These are phyloP conservation scores for Tylopilus cervinicoccineus DNA, from an alignment of 768 basidiomycete species.

Conservation along the genomic window DNA sequence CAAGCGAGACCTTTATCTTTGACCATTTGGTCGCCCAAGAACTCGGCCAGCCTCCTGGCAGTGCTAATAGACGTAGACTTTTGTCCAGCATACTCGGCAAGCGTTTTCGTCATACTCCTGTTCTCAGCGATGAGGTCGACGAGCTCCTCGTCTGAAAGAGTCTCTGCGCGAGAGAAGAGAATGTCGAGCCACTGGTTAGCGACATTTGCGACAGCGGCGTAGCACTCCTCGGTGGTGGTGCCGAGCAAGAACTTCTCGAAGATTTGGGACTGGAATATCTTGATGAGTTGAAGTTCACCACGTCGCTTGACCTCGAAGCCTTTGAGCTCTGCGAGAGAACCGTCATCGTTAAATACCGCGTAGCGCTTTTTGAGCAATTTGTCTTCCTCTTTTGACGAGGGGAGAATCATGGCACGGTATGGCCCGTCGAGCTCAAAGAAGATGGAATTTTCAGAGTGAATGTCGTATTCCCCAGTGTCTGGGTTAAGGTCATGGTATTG, in stretches of 20 bases:
- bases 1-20: conserved; percentile 99
- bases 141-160: conserved; percentile 83
- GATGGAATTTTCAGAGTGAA: conserved; percentile 96
- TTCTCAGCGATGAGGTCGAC: conserved; percentile 99
- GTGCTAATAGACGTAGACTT: conserved; percentile 99
- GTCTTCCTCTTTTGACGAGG: conserved; percentile 98
- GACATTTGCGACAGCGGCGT: conserved; percentile 86
- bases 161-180: conserved; percentile 82
- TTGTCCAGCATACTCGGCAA: conserved; percentile 93
- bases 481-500: conserved; percentile 94
- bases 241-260: conserved; percentile 98
- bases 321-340: conserved; percentile 95
- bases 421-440: conserved; percentile 99
- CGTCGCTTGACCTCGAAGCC: conserved; percentile 99
- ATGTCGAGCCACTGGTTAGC: conserved; percentile 98
- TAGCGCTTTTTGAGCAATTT: conserved; percentile 98
- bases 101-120: conserved; percentile 93
- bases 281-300: conserved; percentile 97
- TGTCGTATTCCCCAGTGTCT: conserved; percentile 75
- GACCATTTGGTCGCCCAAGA: conserved; percentile 97
- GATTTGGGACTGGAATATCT: conserved; percentile 97
- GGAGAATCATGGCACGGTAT: conserved; percentile 98
- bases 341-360: conserved; percentile 98
- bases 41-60: conserved; percentile 91
- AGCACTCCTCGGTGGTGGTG: conserved; percentile 91